Percentiles rank a stretch among this genome's conserved stretches.
phyloP scores from a whole-genome alignment of 805 yeast genomes.

The Teunomyces pallodes region DNA sequence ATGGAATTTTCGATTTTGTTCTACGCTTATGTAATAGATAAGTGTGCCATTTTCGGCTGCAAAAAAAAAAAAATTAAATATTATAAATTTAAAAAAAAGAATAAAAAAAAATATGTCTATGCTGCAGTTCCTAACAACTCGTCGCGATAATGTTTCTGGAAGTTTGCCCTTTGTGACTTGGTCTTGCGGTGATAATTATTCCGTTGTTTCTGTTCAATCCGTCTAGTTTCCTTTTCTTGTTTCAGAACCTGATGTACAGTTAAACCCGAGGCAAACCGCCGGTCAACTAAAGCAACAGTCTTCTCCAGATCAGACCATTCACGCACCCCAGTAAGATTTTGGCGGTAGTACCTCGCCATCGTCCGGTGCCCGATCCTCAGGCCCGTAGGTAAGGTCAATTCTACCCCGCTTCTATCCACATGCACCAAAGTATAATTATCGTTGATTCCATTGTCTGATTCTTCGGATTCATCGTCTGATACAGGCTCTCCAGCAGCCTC shows the following conservation, averaged over 20 bases:
- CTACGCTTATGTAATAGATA: constrained; percentile 10
- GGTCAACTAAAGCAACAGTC: constrained; percentile 75
- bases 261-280: constrained; percentile 44
- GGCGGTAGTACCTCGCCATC: constrained; percentile 68
- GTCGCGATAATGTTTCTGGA: constrained; percentile 59
- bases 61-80: not conserved
- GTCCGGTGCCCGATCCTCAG: constrained; percentile 79
- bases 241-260: constrained; percentile 24
- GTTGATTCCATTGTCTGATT: constrained; percentile 12
- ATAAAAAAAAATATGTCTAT: not conserved
- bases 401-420: constrained; percentile 59
- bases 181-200: constrained; percentile 24
- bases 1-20: constrained; percentile 16
- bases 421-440: constrained; percentile 32
- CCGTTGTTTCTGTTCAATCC: constrained; percentile 19
- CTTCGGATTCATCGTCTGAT: constrained; percentile 12
- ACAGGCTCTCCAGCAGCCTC: constrained; percentile 14
- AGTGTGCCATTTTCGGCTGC: not conserved
- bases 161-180: constrained; percentile 27
- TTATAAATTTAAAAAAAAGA: not conserved
- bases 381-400: constrained; percentile 75
- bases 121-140: constrained; percentile 47
- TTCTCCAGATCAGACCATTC: constrained; percentile 62
- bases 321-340: constrained; percentile 36
- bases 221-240: constrained; percentile 32